phyloP scores from a whole-genome alignment of 305 asterid species.

The Fraxinus sp. region DNA sequence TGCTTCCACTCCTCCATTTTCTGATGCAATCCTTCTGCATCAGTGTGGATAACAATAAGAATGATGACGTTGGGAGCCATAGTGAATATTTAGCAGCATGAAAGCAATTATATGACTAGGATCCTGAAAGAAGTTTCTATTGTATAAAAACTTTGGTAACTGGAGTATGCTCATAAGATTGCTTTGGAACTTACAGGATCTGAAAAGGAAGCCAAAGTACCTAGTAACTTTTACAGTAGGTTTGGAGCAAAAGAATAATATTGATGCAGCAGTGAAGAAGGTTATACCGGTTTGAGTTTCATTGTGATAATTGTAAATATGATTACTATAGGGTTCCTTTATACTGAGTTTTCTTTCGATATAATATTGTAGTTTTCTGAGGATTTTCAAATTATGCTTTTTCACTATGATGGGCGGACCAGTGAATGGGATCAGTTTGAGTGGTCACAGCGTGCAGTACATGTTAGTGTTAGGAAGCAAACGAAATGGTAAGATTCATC shows the following conservation, averaged over 20 bases:
- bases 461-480: slow-evolving; percentile 76
- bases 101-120: background rate
- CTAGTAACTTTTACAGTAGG: slow-evolving; percentile 85
- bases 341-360: slow-evolving; percentile 26
- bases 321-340: slow-evolving; percentile 18
- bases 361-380: slow-evolving; percentile 59
- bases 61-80: background rate
- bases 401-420: slow-evolving; percentile 82
- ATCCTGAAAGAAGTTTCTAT: slow-evolving; percentile 1
- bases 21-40: slow-evolving; percentile 14
- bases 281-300: slow-evolving; percentile 35
- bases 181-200: slow-evolving; percentile 60
- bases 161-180: slow-evolving; percentile 25
- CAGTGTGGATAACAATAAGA: slow-evolving; percentile 8
- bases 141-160: background rate
- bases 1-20: background rate
- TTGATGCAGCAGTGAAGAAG: slow-evolving; percentile 76
- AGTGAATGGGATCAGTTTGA: slow-evolving; percentile 89
- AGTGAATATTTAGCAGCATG: slow-evolving; percentile 12
- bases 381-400: slow-evolving; percentile 81
- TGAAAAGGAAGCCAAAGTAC: slow-evolving; percentile 75
- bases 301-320: background rate
- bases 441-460: slow-evolving; percentile 77
- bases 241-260: slow-evolving; percentile 57
- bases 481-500: slow-evolving; percentile 64